Evolutionary conservation across 441 rosid species (phyloP).

Genomic region (Erodium moschatum): DNA sequence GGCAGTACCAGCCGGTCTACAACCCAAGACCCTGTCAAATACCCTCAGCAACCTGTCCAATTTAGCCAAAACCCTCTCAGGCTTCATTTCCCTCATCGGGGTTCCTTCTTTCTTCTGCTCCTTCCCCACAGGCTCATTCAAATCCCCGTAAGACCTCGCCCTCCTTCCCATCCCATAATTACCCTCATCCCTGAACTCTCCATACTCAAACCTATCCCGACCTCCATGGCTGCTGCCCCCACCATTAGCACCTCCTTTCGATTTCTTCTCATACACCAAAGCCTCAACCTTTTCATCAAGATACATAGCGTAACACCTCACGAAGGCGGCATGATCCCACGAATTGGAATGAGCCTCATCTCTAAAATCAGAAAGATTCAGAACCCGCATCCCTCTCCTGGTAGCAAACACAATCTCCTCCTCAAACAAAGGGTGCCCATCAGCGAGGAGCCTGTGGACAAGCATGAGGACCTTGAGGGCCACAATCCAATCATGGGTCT

Average conservation of each 20-base stretch:
- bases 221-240: conserved; percentile 18
- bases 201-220: conserved; percentile 43
- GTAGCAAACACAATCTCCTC: conserved; percentile 82
- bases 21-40: conserved; percentile 64
- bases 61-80: conserved; percentile 72
- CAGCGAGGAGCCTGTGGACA: conserved; percentile 65
- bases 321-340: conserved; percentile 93
- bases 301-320: conserved; percentile 69
- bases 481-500: conserved; percentile 93
- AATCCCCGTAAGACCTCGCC: conserved; percentile 70
- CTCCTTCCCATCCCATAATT: conserved; percentile 47
- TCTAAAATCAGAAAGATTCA: conserved; percentile 78
- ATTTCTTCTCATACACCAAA: conserved; percentile 52
- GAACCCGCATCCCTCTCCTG: conserved; percentile 67
- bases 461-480: conserved; percentile 69
- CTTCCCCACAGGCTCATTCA: conserved; percentile 46
- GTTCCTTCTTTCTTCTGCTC: conserved; percentile 46
- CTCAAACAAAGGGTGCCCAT: conserved; percentile 61
- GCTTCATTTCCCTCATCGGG: conserved; percentile 75
- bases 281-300: conserved; percentile 80
- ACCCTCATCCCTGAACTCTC: conserved; percentile 42
- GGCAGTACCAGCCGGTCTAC: conserved; percentile 77
- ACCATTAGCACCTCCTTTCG: conserved; percentile 20
- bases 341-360: conserved; percentile 96
- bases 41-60: conserved; percentile 84